These are phyloP conservation scores for Coemansia sp. DNA, from an alignment of 192 early-diverging fungal species.

Conservation along the genomic window DNA sequence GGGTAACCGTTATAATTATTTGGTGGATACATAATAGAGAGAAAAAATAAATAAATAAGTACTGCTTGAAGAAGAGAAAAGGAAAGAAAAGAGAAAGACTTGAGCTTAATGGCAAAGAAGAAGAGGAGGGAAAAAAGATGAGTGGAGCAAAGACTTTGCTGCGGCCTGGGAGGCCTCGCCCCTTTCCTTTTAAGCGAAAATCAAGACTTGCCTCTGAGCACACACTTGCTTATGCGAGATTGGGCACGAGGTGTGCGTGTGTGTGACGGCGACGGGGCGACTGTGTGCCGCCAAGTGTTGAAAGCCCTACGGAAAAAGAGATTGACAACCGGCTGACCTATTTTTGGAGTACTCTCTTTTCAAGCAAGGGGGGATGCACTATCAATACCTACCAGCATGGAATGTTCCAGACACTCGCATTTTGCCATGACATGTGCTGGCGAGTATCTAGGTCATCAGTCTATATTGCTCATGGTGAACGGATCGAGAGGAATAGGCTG, in stretches of 20 bases:
- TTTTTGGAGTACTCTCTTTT: neutral
- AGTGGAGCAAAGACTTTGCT: neutral
- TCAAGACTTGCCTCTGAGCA: neutral
- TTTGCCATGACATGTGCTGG: neutral
- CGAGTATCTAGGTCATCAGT: neutral
- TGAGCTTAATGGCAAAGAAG: neutral
- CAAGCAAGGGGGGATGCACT: neutral
- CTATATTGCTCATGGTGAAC: neutral
- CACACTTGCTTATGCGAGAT: neutral
- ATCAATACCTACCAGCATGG: neutral
- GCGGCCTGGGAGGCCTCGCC: neutral
- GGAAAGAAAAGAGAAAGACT: slow-evolving; percentile 3
- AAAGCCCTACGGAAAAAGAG: neutral
- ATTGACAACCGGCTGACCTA: neutral
- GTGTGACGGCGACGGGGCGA: neutral
- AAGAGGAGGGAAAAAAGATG: neutral
- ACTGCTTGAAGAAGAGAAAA: neutral
- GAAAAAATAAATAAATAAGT: neutral
- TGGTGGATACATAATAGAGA: slow-evolving; percentile 25
- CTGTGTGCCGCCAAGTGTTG: neutral
- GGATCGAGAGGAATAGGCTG: neutral
- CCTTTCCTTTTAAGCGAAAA: neutral
- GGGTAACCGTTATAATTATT: slow-evolving; percentile 11
- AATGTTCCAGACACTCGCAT: neutral
- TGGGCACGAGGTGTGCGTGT: neutral